Percentiles rank a stretch among this genome's conserved stretches.
phyloP scores from a whole-genome alignment of 2,329 filamentous ascomycete genomes.

The Cladosporium sp. region DNA sequence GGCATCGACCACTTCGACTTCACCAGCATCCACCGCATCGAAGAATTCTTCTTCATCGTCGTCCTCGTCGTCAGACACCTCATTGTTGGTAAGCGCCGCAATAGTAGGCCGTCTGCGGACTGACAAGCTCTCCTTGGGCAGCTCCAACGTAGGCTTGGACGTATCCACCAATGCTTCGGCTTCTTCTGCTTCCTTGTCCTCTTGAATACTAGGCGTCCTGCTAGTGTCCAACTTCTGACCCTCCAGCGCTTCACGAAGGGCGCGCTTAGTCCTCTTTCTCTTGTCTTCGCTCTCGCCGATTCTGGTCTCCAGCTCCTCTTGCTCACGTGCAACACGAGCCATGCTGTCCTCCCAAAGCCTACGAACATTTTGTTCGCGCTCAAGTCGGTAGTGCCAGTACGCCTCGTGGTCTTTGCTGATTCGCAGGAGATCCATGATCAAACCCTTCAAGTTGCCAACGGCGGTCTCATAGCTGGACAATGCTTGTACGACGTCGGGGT shows the following conservation, averaged over 20 bases:
- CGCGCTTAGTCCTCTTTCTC: slow-evolving; percentile 81
- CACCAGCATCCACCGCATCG: slow-evolving; percentile 89
- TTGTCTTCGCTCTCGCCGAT: slow-evolving; percentile 89
- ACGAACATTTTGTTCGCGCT: slow-evolving; percentile 84
- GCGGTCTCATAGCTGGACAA: slow-evolving; percentile 82
- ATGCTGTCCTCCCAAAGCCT: slow-evolving; percentile 99
- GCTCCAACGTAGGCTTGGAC: slow-evolving; percentile 19
- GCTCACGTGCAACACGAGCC: slow-evolving; percentile 91
- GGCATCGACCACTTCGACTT: slow-evolving; percentile 72
- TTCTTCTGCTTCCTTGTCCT: slow-evolving; percentile 6
- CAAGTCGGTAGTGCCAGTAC: slow-evolving; percentile 93
- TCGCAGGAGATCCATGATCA: slow-evolving; percentile 80
- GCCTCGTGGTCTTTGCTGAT: slow-evolving; percentile 92
- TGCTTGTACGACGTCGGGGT: slow-evolving; percentile 71
- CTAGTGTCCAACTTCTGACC: slow-evolving; percentile 25
- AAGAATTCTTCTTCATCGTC: slow-evolving; percentile 94
- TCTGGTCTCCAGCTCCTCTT: slow-evolving; percentile 81
- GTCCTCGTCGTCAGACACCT: slow-evolving; percentile 72
- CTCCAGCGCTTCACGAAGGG: slow-evolving; percentile 78
- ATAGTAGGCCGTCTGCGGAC: slow-evolving; percentile 60
- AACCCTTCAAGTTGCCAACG: slow-evolving; percentile 76
- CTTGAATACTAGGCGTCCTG: slow-evolving; percentile 7
- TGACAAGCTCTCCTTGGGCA: slow-evolving; percentile 17
- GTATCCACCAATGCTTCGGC: slow-evolving; percentile 5
- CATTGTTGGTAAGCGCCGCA: slow-evolving; percentile 60